These are phyloP conservation scores for Asterophora lycoperdoides DNA, from an alignment of 768 basidiomycete genomes.

Conservation along the genomic window DNA sequence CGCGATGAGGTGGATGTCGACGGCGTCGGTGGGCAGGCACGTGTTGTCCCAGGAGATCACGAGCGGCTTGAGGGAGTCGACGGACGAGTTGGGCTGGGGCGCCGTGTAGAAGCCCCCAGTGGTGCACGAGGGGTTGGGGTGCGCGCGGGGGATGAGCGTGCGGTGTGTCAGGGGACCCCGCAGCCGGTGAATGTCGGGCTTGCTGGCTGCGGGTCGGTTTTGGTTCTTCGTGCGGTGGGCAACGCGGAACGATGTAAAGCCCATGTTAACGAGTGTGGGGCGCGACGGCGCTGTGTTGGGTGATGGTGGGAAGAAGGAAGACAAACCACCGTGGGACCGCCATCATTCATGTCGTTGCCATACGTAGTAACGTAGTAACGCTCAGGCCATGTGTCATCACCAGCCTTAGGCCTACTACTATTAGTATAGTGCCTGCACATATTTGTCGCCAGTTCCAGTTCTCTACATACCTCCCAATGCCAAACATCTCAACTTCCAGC, in stretches of 20 bases:
- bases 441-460: no score
- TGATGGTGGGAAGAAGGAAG: background rate
- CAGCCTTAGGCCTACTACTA: no score
- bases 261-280: constrained; percentile 6
- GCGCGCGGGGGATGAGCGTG: background rate
- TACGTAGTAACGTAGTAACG: no score
- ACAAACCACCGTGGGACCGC: background rate
- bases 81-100: constrained; percentile 42
- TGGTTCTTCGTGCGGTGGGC: background rate
- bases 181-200: no score
- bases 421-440: no score
- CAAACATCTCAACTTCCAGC: no score
- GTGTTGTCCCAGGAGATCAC: constrained; percentile 62
- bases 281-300: background rate
- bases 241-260: constrained; percentile 7
- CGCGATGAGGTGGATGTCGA: constrained; percentile 70
- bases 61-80: constrained; percentile 48
- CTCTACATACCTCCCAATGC: no score
- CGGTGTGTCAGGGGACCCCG: no score
- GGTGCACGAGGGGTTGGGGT: constrained; percentile 37
- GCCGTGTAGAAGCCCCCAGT: constrained; percentile 60
- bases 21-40: constrained; percentile 44
- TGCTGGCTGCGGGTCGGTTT: background rate
- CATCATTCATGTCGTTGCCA: background rate
- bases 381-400: no score